Percentiles rank a stretch among this genome's conserved stretches.
phyloP scores from a whole-genome alignment of 768 basidiomycete genomes.

The Boletus fagicola region DNA sequence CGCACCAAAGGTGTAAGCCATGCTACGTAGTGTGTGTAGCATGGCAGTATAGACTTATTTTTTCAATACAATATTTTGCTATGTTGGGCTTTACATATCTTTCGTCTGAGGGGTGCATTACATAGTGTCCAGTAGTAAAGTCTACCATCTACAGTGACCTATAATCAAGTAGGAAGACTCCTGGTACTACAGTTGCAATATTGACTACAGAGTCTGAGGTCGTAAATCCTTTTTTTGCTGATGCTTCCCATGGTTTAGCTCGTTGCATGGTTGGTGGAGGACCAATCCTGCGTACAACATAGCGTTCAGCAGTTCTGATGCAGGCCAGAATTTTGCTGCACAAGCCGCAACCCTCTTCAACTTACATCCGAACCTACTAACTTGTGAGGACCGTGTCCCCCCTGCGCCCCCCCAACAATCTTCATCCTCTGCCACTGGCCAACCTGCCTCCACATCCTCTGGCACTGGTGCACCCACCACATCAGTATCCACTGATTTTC shows the following conservation, averaged over 20 bases:
- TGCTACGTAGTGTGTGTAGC: neutral
- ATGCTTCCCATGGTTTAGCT: neutral
- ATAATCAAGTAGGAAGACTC: neutral
- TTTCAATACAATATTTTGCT: neutral
- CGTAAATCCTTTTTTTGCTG: neutral
- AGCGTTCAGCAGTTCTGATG: no score
- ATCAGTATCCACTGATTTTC: no score
- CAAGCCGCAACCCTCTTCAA: no score
- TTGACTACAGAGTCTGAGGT: neutral
- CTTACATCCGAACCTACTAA: no score
- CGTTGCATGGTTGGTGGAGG: no score
- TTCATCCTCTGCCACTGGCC: no score
- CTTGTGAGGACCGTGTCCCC: no score
- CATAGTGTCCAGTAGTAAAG: neutral
- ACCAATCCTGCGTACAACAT: no score
- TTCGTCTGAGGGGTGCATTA: neutral
- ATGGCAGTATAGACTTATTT: neutral
- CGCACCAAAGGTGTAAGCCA: neutral
- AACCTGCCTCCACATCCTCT: no score
- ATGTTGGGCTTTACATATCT: neutral
- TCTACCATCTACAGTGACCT: neutral
- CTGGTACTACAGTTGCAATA: neutral
- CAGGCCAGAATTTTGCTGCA: no score
- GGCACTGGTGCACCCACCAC: no score
- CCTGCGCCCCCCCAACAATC: no score